Percentiles rank a stretch among this genome's conserved stretches.
Evolutionary conservation across 129 eudicot genomes (phyloP).

Genomic region (Saussurea involucrata): DNA sequence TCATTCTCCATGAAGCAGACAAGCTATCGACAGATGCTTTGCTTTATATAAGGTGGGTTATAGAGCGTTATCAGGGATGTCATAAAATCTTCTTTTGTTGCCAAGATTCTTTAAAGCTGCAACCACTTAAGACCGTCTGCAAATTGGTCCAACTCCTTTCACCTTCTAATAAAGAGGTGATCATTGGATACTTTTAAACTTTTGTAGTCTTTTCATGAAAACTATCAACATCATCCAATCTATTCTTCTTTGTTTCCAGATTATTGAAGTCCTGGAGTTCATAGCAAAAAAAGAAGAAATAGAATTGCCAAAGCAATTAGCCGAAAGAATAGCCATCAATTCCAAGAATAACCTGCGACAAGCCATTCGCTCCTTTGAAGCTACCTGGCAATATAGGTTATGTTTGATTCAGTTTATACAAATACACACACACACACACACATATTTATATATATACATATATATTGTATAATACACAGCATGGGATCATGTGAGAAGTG

Average conservation of each 20-base stretch:
- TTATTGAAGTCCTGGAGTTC: conserved; percentile 52
- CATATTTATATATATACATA: neutral
- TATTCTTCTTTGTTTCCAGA: conserved; percentile 34
- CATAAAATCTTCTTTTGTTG: conserved; percentile 77
- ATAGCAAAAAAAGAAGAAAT: conserved; percentile 61
- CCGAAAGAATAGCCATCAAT: conserved; percentile 52
- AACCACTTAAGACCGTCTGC: conserved; percentile 52
- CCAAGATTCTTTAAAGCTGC: conserved; percentile 54
- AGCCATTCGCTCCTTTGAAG: conserved; percentile 86
- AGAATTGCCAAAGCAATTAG: conserved; percentile 53
- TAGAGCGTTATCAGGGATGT: conserved; percentile 64
- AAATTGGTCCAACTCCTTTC: conserved; percentile 52
- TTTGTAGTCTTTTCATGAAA: neutral
- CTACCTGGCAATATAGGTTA: conserved; percentile 65
- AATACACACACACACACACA: neutral
- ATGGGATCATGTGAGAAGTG: too few relatives aligned
- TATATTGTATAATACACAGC: neutral
- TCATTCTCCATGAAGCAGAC: conserved; percentile 74
- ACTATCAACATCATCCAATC: neutral
- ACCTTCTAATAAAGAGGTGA: conserved; percentile 70
- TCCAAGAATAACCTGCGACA: conserved; percentile 79
- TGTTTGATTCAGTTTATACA: neutral
- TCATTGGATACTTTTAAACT: neutral
- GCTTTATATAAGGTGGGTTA: conserved; percentile 62
- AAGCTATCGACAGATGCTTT: conserved; percentile 70